A percentile compares a stretch with the other conserved stretches of the same genome.
These are phyloP conservation scores for Strobilomyces dryophilus DNA, from an alignment of 768 basidiomycete genomes.

Conservation along the genomic window DNA sequence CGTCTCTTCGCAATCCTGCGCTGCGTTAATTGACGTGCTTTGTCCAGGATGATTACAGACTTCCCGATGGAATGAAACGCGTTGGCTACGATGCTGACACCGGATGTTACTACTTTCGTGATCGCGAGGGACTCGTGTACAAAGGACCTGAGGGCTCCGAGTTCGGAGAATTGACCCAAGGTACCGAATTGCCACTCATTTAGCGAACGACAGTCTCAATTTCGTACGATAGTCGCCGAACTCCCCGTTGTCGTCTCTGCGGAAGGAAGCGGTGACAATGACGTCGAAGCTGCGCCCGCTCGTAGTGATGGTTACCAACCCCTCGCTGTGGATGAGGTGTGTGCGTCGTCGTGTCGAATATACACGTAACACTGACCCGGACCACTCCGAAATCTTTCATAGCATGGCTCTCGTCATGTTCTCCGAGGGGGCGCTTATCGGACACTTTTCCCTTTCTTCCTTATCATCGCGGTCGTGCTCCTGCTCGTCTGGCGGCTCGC, in stretches of 20 bases:
- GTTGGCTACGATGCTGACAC: conserved; percentile 76
- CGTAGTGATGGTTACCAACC: conserved; percentile 56
- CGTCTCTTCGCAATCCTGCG: not conserved
- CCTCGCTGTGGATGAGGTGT: conserved; percentile 48
- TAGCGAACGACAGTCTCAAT: not conserved
- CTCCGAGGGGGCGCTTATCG: conserved; percentile 48
- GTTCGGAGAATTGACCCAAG: conserved; percentile 48
- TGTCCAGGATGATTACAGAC: conserved; percentile 46
- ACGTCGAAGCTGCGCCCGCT: conserved; percentile 54
- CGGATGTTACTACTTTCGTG: conserved; percentile 61
- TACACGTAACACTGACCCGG: conserved; percentile 7
- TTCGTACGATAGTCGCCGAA: conserved; percentile 24
- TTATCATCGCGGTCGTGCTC: conserved; percentile 58
- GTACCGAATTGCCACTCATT: conserved; percentile 23
- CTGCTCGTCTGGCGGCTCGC: conserved; percentile 63
- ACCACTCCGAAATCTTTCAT: conserved; percentile 13
- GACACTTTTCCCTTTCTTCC: conserved; percentile 68
- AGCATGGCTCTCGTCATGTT: conserved; percentile 29
- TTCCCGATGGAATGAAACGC: conserved; percentile 53
- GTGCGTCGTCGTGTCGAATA: not conserved
- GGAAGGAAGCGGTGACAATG: conserved; percentile 33
- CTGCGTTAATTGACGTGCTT: not conserved
- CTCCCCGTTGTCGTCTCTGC: conserved; percentile 25
- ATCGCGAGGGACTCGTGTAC: conserved; percentile 48
- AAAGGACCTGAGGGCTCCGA: conserved; percentile 59